These are phyloP conservation scores for Ganoderma resinaceum DNA, from an alignment of 1,284 basidiomycete species.

Conservation along the genomic window DNA sequence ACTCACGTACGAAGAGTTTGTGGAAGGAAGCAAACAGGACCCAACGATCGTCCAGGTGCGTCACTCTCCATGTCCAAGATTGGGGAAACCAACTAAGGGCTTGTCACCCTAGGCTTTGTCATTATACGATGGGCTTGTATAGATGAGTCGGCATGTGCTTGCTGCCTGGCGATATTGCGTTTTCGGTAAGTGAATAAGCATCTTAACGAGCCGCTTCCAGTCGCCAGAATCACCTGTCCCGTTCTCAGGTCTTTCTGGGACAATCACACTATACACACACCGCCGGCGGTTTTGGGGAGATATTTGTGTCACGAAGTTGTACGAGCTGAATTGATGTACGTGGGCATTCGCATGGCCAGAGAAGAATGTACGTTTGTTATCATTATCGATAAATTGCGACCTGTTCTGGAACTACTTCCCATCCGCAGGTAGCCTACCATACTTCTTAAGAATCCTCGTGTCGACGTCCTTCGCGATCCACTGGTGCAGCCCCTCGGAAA, in stretches of 20 bases:
- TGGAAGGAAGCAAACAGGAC: slow-evolving; percentile 96
- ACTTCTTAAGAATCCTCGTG: slow-evolving; percentile 76
- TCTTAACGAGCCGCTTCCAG: not conserved
- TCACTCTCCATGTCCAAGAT: slow-evolving; percentile 20
- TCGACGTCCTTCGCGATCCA: slow-evolving; percentile 88
- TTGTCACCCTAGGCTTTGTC: slow-evolving; percentile 66
- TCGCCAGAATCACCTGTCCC: not conserved
- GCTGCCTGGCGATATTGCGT: slow-evolving; percentile 13
- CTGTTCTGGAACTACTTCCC: slow-evolving; percentile 18
- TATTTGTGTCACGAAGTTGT: slow-evolving; percentile 21
- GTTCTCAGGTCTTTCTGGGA: slow-evolving; percentile 12
- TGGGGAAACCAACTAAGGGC: not conserved
- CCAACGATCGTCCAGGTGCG: slow-evolving; percentile 96
- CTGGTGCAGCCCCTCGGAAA: slow-evolving; percentile 84
- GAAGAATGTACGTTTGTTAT: slow-evolving; percentile 32
- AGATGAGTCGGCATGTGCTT: slow-evolving; percentile 22
- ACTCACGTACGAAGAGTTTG: slow-evolving; percentile 94
- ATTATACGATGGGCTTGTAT: slow-evolving; percentile 81
- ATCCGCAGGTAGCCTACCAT: slow-evolving; percentile 57
- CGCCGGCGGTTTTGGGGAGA: not conserved
- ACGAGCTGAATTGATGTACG: slow-evolving; percentile 26
- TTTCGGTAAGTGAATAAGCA: slow-evolving; percentile 22
- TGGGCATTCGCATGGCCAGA: slow-evolving; percentile 23
- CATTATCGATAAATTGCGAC: slow-evolving; percentile 29
- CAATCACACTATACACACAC: slow-evolving; percentile 16